Percentiles rank a stretch among this genome's conserved stretches.
These are phyloP conservation scores for Colletotrichum camelliae DNA, from an alignment of 2,329 filamentous ascomycete genomes.

Conservation along the genomic window DNA sequence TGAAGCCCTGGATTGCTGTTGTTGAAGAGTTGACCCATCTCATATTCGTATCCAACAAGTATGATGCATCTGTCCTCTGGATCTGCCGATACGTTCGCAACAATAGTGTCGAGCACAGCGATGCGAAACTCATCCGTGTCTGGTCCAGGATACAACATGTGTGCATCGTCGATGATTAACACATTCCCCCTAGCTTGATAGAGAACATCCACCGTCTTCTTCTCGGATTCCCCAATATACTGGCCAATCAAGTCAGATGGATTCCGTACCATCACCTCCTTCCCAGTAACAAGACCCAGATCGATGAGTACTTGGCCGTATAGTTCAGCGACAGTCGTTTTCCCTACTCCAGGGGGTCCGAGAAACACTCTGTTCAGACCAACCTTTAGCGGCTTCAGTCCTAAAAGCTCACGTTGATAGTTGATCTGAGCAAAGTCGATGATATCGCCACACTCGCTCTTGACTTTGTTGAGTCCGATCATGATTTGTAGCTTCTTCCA, in stretches of 20 bases:
- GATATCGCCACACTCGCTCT: conserved; percentile 53
- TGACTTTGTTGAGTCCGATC: conserved; percentile 59
- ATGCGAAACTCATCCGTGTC: conserved; percentile 33
- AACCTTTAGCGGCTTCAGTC: conserved; percentile 53
- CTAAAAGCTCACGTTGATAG: conserved; percentile 60
- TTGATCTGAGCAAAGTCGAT: conserved; percentile 58
- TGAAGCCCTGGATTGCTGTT: conserved; percentile 65
- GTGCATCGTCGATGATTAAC: conserved; percentile 69
- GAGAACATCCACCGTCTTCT: too few relatives aligned
- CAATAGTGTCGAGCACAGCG: conserved; percentile 66
- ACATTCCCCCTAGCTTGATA: conserved; percentile 59
- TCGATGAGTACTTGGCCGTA: conserved; percentile 66
- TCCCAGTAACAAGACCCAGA: conserved; percentile 61
- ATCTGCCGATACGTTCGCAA: conserved; percentile 64
- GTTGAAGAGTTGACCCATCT: conserved; percentile 66
- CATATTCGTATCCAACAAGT: conserved; percentile 64
- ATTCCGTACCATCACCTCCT: conserved; percentile 65
- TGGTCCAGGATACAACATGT: conserved; percentile 48
- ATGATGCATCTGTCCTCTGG: conserved; percentile 69
- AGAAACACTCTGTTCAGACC: conserved; percentile 64
- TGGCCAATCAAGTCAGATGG: conserved; percentile 24
- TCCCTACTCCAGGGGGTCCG: conserved; percentile 68
- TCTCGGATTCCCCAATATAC: too few relatives aligned
- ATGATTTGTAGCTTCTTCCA: conserved; percentile 59
- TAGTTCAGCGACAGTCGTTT: conserved; percentile 67